Base-by-base conservation (phyloP, 2,329 filamentous ascomycete genomes). In the Aspergillus spinulosporus region DNA sequence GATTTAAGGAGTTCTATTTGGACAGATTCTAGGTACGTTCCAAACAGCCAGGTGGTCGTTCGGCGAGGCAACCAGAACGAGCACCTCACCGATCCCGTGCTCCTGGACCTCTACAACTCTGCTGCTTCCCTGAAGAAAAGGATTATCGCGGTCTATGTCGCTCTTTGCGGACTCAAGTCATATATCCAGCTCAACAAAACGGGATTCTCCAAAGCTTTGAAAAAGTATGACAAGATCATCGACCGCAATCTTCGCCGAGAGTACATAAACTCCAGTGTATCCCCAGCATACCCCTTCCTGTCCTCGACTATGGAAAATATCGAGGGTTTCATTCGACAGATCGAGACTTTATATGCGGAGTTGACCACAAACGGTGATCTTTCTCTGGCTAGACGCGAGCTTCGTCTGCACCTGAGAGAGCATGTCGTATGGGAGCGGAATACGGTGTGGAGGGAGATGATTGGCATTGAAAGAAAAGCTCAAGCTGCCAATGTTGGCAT, bases 371-470 rank as follows among this genome's bases (percentile, higher is more conserved):
- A 88, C 42, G 92, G 92, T 31, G 90, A 99, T 67, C 75, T 88
- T 2, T 80, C 83, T 4, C 77, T 88, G 9, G 92, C 94, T 3
- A 90, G 87, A 67, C 88, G 90, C 64, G 94, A 97, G 69, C 80
- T 99, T 56, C 85, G 94, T 52, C 84, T 96, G 31, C 92, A 99
- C 69, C 82, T 99, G 28, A 83, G 94, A 56, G 95, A 99, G 75
- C 94, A 99, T 72, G 92, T 99, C 15, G 93, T 97, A 0, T 99
- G 94, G 95, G 95, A 99, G 73, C 85, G 94, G 56, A 99, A 99
- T 70, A 99, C 94, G 0, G 94, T 99, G 14, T 99, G 94, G 94
- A 83, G 95, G 76, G 94, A 99, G 67, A 94, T 99, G 85, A 99
- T 99, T 71, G 94, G 93, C 52, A 93, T 99, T 64, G 95, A 99